Evolutionary conservation across 371 early-diverging fungal genomes (phyloP).

Genomic region (Apophysomyces sp.): DNA sequence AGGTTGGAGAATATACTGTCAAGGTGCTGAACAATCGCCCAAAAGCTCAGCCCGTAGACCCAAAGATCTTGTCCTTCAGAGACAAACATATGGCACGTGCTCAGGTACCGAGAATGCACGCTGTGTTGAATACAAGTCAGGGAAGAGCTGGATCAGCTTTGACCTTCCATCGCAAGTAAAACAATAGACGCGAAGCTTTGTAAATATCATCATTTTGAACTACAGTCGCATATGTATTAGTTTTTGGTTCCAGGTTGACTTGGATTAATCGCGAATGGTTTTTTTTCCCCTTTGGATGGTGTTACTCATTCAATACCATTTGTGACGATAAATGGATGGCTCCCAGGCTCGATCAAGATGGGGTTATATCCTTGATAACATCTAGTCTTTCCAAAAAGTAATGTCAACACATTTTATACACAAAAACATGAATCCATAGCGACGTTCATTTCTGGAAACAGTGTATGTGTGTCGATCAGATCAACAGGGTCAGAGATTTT

Average conservation of each 20-base stretch:
- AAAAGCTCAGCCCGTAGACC: constrained; percentile 27
- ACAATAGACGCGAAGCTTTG: background rate
- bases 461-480: no score
- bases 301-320: background rate
- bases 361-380: no score
- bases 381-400: no score
- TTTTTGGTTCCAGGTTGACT: background rate
- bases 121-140: constrained; percentile 33
- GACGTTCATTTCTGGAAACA: no score
- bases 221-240: constrained; percentile 1
- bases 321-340: background rate
- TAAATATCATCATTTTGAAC: constrained; percentile 4
- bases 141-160: constrained; percentile 36
- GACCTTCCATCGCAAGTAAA: constrained; percentile 33
- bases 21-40: constrained; percentile 46
- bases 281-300: no score
- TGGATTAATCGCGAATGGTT: background rate
- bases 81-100: constrained; percentile 22
- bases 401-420: no score
- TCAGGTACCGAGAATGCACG: constrained; percentile 36
- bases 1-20: constrained; percentile 51
- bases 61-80: constrained; percentile 23
- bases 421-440: no score
- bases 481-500: no score
- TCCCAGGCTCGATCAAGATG: no score